A percentile compares a stretch with the other conserved stretches of the same genome.
phyloP scores from a whole-genome alignment of 305 asterid genomes.

The Fraxinus sp. region DNA sequence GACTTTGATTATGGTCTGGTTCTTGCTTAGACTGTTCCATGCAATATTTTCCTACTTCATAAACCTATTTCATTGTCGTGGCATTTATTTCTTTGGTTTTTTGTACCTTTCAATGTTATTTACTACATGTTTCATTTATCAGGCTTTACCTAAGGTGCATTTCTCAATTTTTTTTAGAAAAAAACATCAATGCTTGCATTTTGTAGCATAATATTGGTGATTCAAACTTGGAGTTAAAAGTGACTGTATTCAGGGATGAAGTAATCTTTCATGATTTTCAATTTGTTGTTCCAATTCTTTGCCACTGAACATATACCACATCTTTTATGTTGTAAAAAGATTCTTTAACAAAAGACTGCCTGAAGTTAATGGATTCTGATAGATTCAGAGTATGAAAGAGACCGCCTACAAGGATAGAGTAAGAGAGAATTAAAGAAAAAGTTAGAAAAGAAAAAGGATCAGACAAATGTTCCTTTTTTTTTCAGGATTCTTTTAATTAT shows the following conservation, averaged over 20 bases:
- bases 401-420: background rate
- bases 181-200: background rate
- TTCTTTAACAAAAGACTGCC: background rate
- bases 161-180: background rate
- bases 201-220: background rate
- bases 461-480: background rate
- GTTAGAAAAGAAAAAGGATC: background rate
- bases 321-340: background rate
- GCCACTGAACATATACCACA: background rate
- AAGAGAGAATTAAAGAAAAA: background rate
- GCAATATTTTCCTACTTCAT: background rate
- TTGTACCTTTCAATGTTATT: background rate
- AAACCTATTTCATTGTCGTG: background rate
- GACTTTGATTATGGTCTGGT: background rate
- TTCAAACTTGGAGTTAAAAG: background rate
- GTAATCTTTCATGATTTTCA: background rate
- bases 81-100: background rate
- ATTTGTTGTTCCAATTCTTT: background rate
- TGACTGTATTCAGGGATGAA: background rate
- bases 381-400: conserved; percentile 9
- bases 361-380: background rate
- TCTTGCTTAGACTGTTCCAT: background rate
- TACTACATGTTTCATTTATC: background rate
- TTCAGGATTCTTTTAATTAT: conserved; percentile 1
- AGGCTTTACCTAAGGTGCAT: background rate